Evolutionary conservation across 768 basidiomycete species (phyloP), one percentile per base, ranked within the genome.

Genomic region (Tephrocybe sp.): DNA sequence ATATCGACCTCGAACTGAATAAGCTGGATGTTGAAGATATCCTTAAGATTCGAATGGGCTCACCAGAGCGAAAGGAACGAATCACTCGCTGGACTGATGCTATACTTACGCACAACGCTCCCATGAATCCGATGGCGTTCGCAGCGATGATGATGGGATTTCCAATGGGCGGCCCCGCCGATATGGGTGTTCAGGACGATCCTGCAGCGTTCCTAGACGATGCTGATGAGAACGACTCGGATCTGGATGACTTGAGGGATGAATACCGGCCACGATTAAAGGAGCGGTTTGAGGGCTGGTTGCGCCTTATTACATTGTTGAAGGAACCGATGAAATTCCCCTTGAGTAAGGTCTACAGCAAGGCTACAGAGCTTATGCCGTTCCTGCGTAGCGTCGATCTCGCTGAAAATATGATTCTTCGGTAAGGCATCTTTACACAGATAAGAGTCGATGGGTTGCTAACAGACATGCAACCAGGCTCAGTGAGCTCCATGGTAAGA

Each of bases 181-280:
- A 71, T 60, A 52, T 64, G 39, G 64, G 64, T 23, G 65, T 61
- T 3, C 76, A 79, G 10, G 76, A 78, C 7, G 84, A 85, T 49
- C 62, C 78, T 33, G 52, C 80, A 6, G 74, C 72, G 9, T 78
- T 75, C 55, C 64, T 82, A 12, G 82, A 83, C 45, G 81, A 82
- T 48, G 43, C 80, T 20, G 78, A 80, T 30, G 69, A 71, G 10
- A 62, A 68, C 10, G 83, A 85, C 43, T 70, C 79, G 0, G 83
- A 85, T 52, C 56, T 79, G 38, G 83, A 83, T 20, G 84, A 85
- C 38, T 45, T 86, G 41, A 68, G 76, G 42, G 83, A 84, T 34
- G 82, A 85, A 62, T 82, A 80, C 36, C 68, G 78, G 49, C 85
- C 85, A 0, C 72, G 72, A 53, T 61, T 85, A 55, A 79, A 79